Evolutionary conservation across 1,139 yeast species (phyloP).

Genomic region (Sugiyamaella grinbergsii): DNA sequence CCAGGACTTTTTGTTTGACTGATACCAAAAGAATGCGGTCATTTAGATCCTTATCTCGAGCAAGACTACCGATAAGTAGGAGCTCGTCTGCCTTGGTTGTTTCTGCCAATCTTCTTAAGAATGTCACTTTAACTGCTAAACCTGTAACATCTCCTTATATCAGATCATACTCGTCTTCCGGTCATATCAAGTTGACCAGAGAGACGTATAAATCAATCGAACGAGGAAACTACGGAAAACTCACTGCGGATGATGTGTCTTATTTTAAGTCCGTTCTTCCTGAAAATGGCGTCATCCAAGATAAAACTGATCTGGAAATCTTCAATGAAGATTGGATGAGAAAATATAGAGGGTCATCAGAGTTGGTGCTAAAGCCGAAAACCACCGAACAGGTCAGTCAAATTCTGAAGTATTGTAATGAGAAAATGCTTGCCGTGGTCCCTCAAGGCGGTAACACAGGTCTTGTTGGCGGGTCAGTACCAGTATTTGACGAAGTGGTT

Average conservation of each 20-base stretch:
- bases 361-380: constrained; percentile 81
- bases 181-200: constrained; percentile 36
- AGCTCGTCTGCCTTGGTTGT: not conserved
- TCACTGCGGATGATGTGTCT: constrained; percentile 60
- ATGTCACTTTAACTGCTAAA: not conserved
- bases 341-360: constrained; percentile 86
- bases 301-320: constrained; percentile 64
- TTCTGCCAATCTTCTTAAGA: not conserved
- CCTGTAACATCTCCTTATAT: not conserved
- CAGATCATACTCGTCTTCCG: constrained; percentile 19
- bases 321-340: constrained; percentile 97
- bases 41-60: not conserved
- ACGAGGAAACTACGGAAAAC: constrained; percentile 44
- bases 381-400: constrained; percentile 75
- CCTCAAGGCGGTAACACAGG: constrained; percentile 99
- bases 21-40: not conserved
- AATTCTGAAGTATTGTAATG: constrained; percentile 81
- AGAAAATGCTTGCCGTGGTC: constrained; percentile 75
- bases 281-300: constrained; percentile 51
- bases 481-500: constrained; percentile 89
- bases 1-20: too few relatives aligned
- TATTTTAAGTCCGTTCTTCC: constrained; percentile 62
- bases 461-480: constrained; percentile 91
- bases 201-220: constrained; percentile 36
- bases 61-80: not conserved